These are phyloP conservation scores for Chamaecyparis obtusa DNA, from an alignment of 75 land plant genomes.

Conservation along the genomic window DNA sequence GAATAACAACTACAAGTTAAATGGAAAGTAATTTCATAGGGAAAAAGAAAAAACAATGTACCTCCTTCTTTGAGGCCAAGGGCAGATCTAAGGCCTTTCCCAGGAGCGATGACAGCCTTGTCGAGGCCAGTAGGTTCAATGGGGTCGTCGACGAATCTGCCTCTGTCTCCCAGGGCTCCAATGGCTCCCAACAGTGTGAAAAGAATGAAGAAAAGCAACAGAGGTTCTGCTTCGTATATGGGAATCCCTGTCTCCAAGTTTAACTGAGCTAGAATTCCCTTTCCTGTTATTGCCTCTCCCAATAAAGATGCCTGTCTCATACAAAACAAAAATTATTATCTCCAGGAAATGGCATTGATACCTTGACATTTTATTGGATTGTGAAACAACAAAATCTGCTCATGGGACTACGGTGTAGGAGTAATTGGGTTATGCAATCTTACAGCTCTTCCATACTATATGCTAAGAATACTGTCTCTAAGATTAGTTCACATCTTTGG, in stretches of 20 bases:
- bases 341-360: too few species aligned
- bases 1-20: background rate
- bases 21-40: background rate
- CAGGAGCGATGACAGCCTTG: slow-evolving; percentile 72
- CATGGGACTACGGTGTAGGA: background rate
- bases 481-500: too few species aligned
- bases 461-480: background rate
- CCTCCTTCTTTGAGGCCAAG: slow-evolving; percentile 85
- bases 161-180: slow-evolving; percentile 96
- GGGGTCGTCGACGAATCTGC: slow-evolving; percentile 77
- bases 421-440: background rate
- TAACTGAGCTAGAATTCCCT: slow-evolving; percentile 83
- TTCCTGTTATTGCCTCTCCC: slow-evolving; percentile 90
- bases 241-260: slow-evolving; percentile 96
- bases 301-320: slow-evolving; percentile 53
- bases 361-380: background rate
- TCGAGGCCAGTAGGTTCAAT: slow-evolving; percentile 59
- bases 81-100: slow-evolving; percentile 73
- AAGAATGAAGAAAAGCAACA: slow-evolving; percentile 87
- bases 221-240: slow-evolving; percentile 86
- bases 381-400: background rate
- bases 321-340: background rate
- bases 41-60: slow-evolving; percentile 17
- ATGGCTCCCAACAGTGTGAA: slow-evolving; percentile 93
- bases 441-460: background rate